Evolutionary conservation across 2,329 filamentous ascomycete genomes (phyloP).

Genomic region (Xylariaceae sp.): DNA sequence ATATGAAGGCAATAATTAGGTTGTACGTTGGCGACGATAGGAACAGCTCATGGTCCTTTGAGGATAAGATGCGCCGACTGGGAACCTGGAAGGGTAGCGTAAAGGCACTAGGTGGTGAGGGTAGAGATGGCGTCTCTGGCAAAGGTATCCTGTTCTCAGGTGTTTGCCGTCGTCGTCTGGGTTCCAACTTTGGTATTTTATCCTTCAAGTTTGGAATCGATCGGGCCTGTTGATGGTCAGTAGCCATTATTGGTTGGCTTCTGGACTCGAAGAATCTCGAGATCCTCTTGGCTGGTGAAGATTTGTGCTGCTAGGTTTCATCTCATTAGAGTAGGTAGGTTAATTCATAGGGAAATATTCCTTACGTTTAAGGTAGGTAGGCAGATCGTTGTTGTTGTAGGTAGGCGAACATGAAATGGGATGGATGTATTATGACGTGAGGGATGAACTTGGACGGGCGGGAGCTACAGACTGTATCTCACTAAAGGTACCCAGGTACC

Average conservation of each 20-base stretch:
- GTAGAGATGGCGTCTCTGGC: constrained; percentile 69
- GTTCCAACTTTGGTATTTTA: constrained; percentile 61
- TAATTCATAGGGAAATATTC: neutral
- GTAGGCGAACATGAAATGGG: neutral
- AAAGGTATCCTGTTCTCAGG: constrained; percentile 55
- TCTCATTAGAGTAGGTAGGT: neutral
- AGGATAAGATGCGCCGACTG: constrained; percentile 73
- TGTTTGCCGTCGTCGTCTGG: constrained; percentile 50
- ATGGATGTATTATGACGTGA: neutral
- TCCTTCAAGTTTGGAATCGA: constrained; percentile 47
- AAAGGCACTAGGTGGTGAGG: constrained; percentile 58
- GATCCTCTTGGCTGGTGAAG: neutral
- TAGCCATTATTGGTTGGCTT: constrained; percentile 18
- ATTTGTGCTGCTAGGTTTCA: neutral
- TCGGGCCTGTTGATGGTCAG: constrained; percentile 18
- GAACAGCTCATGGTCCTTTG: constrained; percentile 75
- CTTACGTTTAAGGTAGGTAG: neutral
- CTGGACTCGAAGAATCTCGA: neutral
- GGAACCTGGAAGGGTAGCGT: constrained; percentile 61
- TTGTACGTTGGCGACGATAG: constrained; percentile 68
- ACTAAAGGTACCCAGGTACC: neutral
- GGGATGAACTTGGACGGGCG: neutral
- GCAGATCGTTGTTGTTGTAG: neutral
- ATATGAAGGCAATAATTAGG: constrained; percentile 78
- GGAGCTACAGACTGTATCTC: too few relatives aligned